Percentiles rank a stretch among this genome's conserved stretches.
Evolutionary conservation across 2,329 filamentous ascomycete genomes (phyloP).

Genomic region (Mycosphaerella sp.): DNA sequence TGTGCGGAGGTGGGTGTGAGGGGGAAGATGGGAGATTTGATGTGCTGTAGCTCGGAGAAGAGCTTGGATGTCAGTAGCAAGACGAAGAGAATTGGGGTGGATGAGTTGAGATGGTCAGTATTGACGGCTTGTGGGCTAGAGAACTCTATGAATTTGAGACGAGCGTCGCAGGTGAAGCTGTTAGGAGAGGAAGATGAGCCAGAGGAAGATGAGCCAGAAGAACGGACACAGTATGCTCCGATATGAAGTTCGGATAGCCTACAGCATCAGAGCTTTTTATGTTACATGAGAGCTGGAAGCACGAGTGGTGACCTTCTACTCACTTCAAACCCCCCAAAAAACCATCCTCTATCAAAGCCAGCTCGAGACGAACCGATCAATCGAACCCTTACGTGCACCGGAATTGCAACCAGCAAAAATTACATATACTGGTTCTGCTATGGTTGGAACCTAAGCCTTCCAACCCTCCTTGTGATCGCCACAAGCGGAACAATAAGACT

Average conservation of each 20-base stretch:
- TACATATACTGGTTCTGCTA: not conserved
- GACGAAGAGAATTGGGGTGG: conserved; percentile 54
- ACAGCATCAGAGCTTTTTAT: not conserved
- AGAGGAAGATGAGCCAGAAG: not conserved
- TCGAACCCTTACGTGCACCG: not conserved
- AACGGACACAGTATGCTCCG: conserved; percentile 1
- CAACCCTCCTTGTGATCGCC: not conserved
- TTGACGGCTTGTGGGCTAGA: conserved; percentile 56
- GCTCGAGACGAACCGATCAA: not conserved
- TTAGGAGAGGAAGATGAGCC: not conserved
- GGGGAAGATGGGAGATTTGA: conserved; percentile 51
- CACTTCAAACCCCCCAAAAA: no score
- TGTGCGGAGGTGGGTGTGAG: conserved; percentile 30
- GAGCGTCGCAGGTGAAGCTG: conserved; percentile 2
- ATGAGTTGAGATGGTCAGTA: conserved; percentile 58
- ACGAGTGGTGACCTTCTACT: not conserved
- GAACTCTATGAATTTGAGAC: conserved; percentile 3
- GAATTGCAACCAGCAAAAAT: not conserved
- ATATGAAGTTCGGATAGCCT: not conserved
- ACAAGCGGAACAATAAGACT: not conserved
- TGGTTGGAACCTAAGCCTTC: not conserved
- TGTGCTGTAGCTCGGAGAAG: conserved; percentile 52
- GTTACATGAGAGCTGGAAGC: not conserved
- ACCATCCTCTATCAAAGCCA: not conserved
- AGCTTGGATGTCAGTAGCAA: conserved; percentile 41